These are phyloP conservation scores for Friedmanniomyces endolithicus DNA, from an alignment of 495 filamentous ascomycete species.

Conservation along the genomic window DNA sequence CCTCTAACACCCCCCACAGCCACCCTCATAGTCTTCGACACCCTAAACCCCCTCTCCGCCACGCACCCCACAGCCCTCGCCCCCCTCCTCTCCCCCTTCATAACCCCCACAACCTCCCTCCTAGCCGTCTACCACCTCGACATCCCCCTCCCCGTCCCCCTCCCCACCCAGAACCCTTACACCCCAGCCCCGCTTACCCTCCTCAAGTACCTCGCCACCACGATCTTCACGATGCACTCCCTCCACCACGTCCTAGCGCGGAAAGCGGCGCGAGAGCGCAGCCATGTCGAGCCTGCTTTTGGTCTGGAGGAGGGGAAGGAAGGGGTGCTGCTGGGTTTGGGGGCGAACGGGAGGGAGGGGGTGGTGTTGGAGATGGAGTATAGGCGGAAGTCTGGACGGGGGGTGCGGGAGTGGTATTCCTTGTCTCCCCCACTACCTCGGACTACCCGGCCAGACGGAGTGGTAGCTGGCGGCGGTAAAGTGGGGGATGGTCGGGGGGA, in stretches of 20 bases:
- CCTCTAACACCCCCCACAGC: constrained; percentile 22
- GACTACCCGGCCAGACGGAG: too few relatives aligned
- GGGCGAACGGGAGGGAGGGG: constrained; percentile 38
- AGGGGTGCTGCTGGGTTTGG: constrained; percentile 56
- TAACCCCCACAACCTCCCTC: constrained; percentile 43
- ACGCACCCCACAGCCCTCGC: constrained; percentile 34
- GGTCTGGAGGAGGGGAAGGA: constrained; percentile 64
- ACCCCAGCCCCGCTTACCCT: constrained; percentile 50
- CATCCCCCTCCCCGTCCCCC: constrained; percentile 33
- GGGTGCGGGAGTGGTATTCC: constrained; percentile 65
- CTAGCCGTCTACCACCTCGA: constrained; percentile 58
- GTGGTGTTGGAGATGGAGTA: constrained; percentile 79
- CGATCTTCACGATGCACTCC: constrained; percentile 48
- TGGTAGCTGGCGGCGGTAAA: constrained; percentile 1
- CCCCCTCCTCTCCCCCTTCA: constrained; percentile 38
- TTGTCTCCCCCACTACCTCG: constrained; percentile 33
- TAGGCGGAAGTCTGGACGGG: constrained; percentile 64
- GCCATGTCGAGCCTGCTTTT: constrained; percentile 56
- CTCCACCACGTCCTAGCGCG: constrained; percentile 56
- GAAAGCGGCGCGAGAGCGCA: constrained; percentile 57
- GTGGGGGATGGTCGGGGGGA: constrained; percentile 26
- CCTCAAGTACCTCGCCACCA: constrained; percentile 55
- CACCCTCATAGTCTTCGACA: constrained; percentile 50
- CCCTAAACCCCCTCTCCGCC: constrained; percentile 41
- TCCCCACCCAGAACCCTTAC: constrained; percentile 36